Evolutionary conservation across 2,329 filamentous ascomycete species (phyloP).

Genomic region (Fusarium sp.): DNA sequence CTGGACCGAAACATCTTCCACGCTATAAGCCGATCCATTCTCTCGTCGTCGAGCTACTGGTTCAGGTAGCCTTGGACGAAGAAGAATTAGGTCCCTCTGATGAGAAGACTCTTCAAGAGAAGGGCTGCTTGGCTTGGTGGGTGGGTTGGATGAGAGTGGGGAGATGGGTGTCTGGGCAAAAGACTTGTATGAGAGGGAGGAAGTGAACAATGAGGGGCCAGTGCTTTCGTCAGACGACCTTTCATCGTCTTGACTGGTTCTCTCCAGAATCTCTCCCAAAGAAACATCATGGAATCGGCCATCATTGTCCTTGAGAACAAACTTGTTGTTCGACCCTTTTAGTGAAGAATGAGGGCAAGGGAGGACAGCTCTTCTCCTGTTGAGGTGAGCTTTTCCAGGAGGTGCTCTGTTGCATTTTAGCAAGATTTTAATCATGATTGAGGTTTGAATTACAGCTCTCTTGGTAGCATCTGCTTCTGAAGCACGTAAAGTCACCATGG

Average conservation of each 20-base stretch:
- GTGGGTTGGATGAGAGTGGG: not conserved
- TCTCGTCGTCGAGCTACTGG: slow-evolving; percentile 13
- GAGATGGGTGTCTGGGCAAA: slow-evolving; percentile 30
- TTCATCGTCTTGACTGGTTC: slow-evolving; percentile 6
- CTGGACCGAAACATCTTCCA: not conserved
- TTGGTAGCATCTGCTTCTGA: not conserved
- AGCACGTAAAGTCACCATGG: slow-evolving; percentile 6
- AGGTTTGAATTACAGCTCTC: not conserved
- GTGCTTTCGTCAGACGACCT: slow-evolving; percentile 22
- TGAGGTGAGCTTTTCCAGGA: not conserved
- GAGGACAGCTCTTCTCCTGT: slow-evolving; percentile 4
- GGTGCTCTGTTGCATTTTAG: slow-evolving; percentile 13
- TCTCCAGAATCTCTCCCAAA: slow-evolving; percentile 4
- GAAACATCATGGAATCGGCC: not conserved
- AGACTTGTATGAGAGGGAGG: slow-evolving; percentile 30
- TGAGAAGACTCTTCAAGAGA: not conserved
- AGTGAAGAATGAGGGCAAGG: slow-evolving; percentile 12
- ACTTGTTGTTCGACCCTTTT: slow-evolving; percentile 1
- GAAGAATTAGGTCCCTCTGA: slow-evolving; percentile 1
- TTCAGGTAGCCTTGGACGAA: slow-evolving; percentile 11
- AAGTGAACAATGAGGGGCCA: slow-evolving; percentile 14
- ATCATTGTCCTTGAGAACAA: not conserved
- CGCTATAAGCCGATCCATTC: slow-evolving; percentile 1
- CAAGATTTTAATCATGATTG: fast-evolving
- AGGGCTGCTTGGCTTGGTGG: slow-evolving; percentile 3